These are phyloP conservation scores for Vicia villosa DNA, from an alignment of 306 rosid genomes.

Conservation along the genomic window DNA sequence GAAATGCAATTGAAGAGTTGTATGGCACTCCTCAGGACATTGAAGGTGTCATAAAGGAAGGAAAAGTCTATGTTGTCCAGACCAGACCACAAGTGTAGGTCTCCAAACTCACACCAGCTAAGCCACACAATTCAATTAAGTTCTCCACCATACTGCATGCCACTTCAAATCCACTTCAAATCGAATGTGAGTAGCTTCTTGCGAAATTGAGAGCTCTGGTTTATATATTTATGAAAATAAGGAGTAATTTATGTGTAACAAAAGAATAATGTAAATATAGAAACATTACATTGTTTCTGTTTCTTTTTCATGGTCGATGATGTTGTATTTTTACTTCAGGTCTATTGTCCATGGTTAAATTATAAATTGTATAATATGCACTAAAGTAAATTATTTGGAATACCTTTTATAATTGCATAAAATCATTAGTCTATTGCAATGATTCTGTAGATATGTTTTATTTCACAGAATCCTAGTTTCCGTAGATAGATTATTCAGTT, in stretches of 20 bases:
- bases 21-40: conserved; percentile 95
- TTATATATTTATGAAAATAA: conserved; percentile 25
- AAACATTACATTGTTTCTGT: background rate
- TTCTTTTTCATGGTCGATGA: conserved; percentile 2
- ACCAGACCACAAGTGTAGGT: conserved; percentile 96
- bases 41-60: conserved; percentile 93
- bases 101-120: background rate
- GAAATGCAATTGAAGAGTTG: conserved; percentile 79
- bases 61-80: conserved; percentile 86
- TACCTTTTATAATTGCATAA: background rate
- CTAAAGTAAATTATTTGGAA: background rate
- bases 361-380: background rate
- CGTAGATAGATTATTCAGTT: no score
- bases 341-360: background rate
- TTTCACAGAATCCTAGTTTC: no score
- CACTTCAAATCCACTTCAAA: conserved; percentile 25
- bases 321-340: background rate
- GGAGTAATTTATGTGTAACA: conserved; percentile 6
- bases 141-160: conserved; percentile 21
- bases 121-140: conserved; percentile 22
- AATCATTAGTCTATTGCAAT: background rate
- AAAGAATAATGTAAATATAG: conserved; percentile 38
- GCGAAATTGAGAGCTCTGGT: conserved; percentile 25
- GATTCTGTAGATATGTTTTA: no score
- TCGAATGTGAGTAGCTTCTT: conserved; percentile 29